These are phyloP conservation scores for Cucurbitaria berberidis DNA, from an alignment of 2,329 filamentous ascomycete genomes.

Conservation along the genomic window DNA sequence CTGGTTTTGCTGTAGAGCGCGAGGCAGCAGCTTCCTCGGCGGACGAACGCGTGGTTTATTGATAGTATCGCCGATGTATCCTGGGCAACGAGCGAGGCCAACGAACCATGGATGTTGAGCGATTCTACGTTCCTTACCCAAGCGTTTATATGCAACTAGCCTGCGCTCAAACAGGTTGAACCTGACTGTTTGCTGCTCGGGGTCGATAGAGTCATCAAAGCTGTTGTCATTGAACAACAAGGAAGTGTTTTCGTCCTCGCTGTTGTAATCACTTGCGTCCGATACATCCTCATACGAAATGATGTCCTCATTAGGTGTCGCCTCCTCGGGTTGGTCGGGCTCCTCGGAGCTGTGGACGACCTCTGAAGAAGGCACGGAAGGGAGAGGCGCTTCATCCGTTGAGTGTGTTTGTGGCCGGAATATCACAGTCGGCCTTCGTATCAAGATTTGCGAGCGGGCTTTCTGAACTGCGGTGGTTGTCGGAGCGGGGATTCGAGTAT, in stretches of 20 bases:
- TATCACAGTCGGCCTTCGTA: not conserved
- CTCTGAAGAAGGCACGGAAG: too few relatives aligned
- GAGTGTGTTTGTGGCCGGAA: too few relatives aligned
- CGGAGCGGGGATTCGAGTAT: not conserved
- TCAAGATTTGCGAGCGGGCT: not conserved
- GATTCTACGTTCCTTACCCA: not conserved
- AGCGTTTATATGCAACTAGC: not conserved
- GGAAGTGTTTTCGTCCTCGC: slow-evolving; percentile 1
- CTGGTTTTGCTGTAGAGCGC: not conserved
- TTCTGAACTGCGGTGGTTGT: not conserved
- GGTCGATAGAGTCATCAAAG: slow-evolving; percentile 9
- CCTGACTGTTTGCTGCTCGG: not conserved
- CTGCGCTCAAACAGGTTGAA: not conserved
- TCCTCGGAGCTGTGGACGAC: too few relatives aligned
- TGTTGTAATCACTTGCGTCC: not conserved
- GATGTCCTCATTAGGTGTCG: too few relatives aligned
- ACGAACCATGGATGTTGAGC: not conserved
- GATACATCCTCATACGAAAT: not conserved
- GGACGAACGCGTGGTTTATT: not conserved
- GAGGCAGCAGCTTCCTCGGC: not conserved
- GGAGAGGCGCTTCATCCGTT: too few relatives aligned
- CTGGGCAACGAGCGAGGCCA: not conserved
- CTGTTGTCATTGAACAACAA: slow-evolving; percentile 12
- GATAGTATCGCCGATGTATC: not conserved
- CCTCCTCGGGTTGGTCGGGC: too few relatives aligned